A percentile compares a stretch with the other conserved stretches of the same genome.
Conservation (phyloP, 768 basidiomycete species). For the Pleurotus pulmonarius region DNA sequence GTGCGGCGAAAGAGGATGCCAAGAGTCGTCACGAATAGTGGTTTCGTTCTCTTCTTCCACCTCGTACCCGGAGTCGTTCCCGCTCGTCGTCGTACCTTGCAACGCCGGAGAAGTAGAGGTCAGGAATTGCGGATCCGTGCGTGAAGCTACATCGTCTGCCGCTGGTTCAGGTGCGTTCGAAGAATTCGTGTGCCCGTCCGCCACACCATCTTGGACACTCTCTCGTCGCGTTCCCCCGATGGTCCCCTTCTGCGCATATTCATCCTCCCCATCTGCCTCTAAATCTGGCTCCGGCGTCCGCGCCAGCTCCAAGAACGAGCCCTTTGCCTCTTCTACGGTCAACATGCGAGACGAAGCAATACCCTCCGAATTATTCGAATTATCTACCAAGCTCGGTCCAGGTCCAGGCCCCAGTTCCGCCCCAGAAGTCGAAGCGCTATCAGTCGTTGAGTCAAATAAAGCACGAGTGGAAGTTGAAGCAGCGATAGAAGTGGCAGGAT, state of each 20-base stretch:
- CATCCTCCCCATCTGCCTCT: background rate
- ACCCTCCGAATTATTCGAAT: background rate
- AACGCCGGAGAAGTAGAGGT: conserved; percentile 4
- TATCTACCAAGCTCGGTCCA: background rate
- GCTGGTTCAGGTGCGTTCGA: conserved; percentile 13
- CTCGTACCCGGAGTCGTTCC: conserved; percentile 1
- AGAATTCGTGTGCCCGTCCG: conserved; percentile 10
- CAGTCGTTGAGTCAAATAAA: background rate
- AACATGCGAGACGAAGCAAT: background rate
- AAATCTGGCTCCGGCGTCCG: conserved; percentile 1
- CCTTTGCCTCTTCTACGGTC: background rate
- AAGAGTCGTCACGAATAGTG: background rate
- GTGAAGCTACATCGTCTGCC: conserved; percentile 12
- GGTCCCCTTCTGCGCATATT: background rate
- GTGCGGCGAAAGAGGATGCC: conserved; percentile 6
- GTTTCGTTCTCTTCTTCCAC: conserved; percentile 5
- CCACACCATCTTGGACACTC: conserved; percentile 2
- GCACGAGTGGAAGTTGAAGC: background rate
- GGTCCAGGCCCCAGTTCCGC: background rate
- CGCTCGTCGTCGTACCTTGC: background rate
- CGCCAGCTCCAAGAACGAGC: background rate
- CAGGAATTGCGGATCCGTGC: background rate
- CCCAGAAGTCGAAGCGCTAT: background rate
- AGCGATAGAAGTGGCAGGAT: background rate
- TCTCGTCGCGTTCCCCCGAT: background rate